phyloP scores from a whole-genome alignment of 495 filamentous ascomycete genomes.

The Penicillium cinerascens region DNA sequence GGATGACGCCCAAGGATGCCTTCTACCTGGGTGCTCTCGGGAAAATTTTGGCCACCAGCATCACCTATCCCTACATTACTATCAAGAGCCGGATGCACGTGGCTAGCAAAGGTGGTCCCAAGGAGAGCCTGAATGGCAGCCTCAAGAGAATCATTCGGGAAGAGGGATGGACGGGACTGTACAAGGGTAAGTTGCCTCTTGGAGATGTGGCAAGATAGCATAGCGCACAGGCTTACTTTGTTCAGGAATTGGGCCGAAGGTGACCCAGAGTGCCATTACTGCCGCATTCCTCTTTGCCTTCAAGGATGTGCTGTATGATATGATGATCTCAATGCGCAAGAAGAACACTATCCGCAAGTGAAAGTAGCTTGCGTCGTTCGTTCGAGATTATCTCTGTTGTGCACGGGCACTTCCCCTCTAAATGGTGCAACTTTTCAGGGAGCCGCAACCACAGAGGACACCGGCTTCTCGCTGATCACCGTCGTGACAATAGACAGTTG shows the following conservation, averaged over 20 bases:
- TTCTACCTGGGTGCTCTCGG: constrained; percentile 91
- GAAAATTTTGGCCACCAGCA: constrained; percentile 86
- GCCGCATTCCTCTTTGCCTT: constrained; percentile 97
- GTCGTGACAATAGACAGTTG: not conserved
- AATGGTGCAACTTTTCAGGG: not conserved
- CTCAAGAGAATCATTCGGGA: constrained; percentile 76
- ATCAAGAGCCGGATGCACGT: constrained; percentile 97
- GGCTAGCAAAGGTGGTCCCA: constrained; percentile 61
- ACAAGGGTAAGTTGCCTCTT: constrained; percentile 63
- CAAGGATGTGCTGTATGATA: constrained; percentile 80
- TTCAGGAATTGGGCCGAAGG: constrained; percentile 86
- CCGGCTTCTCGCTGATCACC: not conserved
- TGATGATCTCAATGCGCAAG: constrained; percentile 54
- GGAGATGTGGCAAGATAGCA: not conserved
- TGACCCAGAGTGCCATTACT: constrained; percentile 93
- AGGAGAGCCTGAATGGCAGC: constrained; percentile 68
- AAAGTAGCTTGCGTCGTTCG: not conserved
- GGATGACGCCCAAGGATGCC: constrained; percentile 76
- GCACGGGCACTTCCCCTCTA: not conserved
- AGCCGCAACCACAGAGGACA: not conserved
- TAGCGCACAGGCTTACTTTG: not conserved
- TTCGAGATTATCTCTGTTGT: not conserved
- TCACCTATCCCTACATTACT: constrained; percentile 98
- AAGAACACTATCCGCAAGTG: constrained; percentile 43
- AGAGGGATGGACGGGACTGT: constrained; percentile 85